These are phyloP conservation scores for Priceomyces carsonii DNA, from an alignment of 805 yeast species.

Conservation along the genomic window DNA sequence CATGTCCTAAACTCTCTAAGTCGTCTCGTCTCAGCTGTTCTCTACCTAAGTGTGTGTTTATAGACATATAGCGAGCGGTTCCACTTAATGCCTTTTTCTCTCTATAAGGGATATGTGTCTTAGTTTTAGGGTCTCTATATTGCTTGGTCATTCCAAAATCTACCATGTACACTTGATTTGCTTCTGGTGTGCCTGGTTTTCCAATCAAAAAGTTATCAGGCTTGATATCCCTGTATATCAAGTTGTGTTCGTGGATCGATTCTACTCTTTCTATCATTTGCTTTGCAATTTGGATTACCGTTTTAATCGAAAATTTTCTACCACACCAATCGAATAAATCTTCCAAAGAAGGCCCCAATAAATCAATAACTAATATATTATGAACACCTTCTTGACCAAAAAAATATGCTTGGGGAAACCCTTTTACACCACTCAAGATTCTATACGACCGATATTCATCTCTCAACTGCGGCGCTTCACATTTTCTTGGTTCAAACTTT, in stretches of 20 bases:
- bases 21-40: conserved; percentile 97
- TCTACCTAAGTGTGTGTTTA: conserved; percentile 95
- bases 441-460: conserved; percentile 97
- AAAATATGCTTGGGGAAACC: conserved; percentile 95
- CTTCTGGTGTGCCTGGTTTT: conserved; percentile 79
- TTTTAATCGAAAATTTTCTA: conserved; percentile 80
- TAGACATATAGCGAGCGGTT: conserved; percentile 98
- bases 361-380: conserved; percentile 89
- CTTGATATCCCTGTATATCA: conserved; percentile 94
- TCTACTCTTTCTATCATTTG: conserved; percentile 92
- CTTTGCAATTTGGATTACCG: conserved; percentile 90
- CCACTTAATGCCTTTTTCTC: conserved; percentile 96
- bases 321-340: conserved; percentile 99
- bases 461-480: conserved; percentile 95
- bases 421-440: conserved; percentile 75
- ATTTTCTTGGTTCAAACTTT: conserved; percentile 94
- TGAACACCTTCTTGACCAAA: conserved; percentile 98
- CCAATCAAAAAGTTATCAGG: conserved; percentile 97
- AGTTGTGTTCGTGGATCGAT: conserved; percentile 82
- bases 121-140: conserved; percentile 94
- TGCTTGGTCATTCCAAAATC: conserved; percentile 99
- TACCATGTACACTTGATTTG: conserved; percentile 82
- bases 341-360: conserved; percentile 93
- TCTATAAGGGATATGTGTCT: conserved; percentile 93
- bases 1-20: conserved; percentile 95